Conservation (phyloP, 352 stramenopile species). For the Lagenidium sp. region DNA sequence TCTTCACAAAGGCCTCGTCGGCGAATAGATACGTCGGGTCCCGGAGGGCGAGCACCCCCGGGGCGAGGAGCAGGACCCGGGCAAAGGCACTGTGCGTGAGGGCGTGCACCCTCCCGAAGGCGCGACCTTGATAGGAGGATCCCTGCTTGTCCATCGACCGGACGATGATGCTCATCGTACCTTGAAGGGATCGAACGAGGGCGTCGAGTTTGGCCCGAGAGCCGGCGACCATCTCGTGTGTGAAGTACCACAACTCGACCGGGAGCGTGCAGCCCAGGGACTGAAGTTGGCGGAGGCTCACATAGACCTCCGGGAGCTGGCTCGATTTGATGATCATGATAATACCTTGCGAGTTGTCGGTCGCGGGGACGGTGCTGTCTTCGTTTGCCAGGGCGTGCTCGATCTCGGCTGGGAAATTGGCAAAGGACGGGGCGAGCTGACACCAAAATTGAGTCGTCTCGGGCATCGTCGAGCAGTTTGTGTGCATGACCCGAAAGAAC, state of each 20-base stretch:
- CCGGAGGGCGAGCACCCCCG: slow-evolving; percentile 50
- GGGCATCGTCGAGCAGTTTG: slow-evolving; percentile 45
- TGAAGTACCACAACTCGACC: slow-evolving; percentile 59
- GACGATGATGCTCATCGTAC: too few relatives aligned
- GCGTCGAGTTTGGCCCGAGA: too few relatives aligned
- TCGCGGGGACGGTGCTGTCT: background rate
- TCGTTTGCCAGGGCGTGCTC: slow-evolving; percentile 20
- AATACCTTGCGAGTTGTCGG: slow-evolving; percentile 27
- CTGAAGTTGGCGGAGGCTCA: slow-evolving; percentile 39
- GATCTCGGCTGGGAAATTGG: slow-evolving; percentile 41
- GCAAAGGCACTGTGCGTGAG: slow-evolving; percentile 57
- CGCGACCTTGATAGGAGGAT: slow-evolving; percentile 64
- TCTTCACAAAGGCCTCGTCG: slow-evolving; percentile 23
- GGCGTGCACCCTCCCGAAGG: too few relatives aligned
- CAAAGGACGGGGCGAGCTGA: slow-evolving; percentile 41
- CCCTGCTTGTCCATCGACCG: slow-evolving; percentile 18
- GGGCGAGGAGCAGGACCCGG: slow-evolving; percentile 67
- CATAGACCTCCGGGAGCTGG: slow-evolving; percentile 58
- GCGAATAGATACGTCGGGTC: slow-evolving; percentile 66
- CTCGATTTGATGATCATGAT: slow-evolving; percentile 68
- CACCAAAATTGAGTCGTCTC: slow-evolving; percentile 45
- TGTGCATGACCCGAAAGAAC: slow-evolving; percentile 63
- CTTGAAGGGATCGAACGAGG: too few relatives aligned
- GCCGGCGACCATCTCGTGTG: slow-evolving; percentile 5
- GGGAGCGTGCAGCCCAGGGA: slow-evolving; percentile 38